Base-by-base conservation (phyloP, 2,329 filamentous ascomycete species). In the Colletotrichum limetticola region DNA sequence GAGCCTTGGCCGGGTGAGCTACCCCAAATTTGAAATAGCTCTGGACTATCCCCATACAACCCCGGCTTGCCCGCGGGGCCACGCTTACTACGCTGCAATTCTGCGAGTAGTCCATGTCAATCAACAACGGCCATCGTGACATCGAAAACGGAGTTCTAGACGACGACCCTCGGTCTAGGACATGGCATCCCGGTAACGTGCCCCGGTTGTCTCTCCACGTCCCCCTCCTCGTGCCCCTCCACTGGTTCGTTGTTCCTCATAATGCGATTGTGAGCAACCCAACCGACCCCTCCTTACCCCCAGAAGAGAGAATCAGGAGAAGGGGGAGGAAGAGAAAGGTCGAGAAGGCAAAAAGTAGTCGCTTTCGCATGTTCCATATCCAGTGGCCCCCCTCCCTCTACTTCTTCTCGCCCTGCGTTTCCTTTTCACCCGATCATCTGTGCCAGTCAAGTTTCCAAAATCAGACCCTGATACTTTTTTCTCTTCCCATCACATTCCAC, bases 41-140 rank as follows among this genome's bases (percentile, higher is more conserved):
- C 24, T 61, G 53, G 24, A 12, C 28, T 61, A 8, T 30, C 32
- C 22, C 19, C 32, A 5, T 24, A 4, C 11, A 46, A 66, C 70
- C 70, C 66, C 66, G 60, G 35, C 30, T 46, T n/a, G 42, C 7
- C 42, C 19, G 42, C 37, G 37, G 37, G 37, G 37, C 70, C 60
- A 46, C 59, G 60, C 66, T 37, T 37, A 35, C 66, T 24, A 60
- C 32, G n/a, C 70, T 49, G 49, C 70, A n/a, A 66, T 66, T 72
- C 70, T 57, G 60, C 60, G 55, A 61, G 35, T 65, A 49, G 60
- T 70, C 55, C 24, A 49, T 72, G 66, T 56, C 55, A 65, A 72
- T 72, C 53, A 46, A 35, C 49, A 12, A 63, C 55, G 35, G 26
- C 53, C 32, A 37, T 72, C 66, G 66, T 72, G 49, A 60, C 60